Evolutionary conservation across 2,329 filamentous ascomycete genomes (phyloP).

Genomic region (Aspergillus ochraceus): DNA sequence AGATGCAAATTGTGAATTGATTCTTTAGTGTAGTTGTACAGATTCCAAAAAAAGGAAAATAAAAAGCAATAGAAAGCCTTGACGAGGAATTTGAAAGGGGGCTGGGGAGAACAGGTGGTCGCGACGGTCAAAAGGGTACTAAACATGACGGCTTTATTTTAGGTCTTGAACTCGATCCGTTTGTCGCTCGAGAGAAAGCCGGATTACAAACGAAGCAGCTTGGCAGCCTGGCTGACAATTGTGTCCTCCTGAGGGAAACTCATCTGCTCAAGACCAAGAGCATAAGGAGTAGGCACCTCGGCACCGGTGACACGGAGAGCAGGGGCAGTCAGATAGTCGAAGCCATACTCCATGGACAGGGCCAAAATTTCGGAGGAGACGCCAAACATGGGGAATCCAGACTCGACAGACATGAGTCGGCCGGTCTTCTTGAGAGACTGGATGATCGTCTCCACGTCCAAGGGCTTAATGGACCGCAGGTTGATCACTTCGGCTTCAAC

Average conservation of each 20-base stretch:
- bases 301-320: conserved; percentile 93
- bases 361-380: conserved; percentile 91
- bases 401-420: conserved; percentile 87
- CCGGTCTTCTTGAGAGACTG: conserved; percentile 99
- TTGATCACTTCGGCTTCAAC: conserved; percentile 97
- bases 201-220: conserved; percentile 75
- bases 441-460: conserved; percentile 92
- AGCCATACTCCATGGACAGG: conserved; percentile 94
- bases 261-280: conserved; percentile 90
- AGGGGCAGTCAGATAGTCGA: conserved; percentile 94
- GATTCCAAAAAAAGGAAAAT: conserved; percentile 9
- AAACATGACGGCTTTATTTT: conserved; percentile 33
- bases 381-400: conserved; percentile 93
- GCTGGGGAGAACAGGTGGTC: conserved; percentile 4
- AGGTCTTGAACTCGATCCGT: conserved; percentile 14
- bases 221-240: conserved; percentile 84
- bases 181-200: conserved; percentile 8
- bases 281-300: conserved; percentile 96
- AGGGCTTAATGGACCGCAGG: conserved; percentile 93
- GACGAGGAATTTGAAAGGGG: conserved; percentile 19
- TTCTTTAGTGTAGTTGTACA: conserved; percentile 28
- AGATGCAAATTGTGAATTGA: conserved; percentile 13
- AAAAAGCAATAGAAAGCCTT: conserved; percentile 11
- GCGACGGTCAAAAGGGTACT: conserved; percentile 31
- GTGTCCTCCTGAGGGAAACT: conserved; percentile 86